Evolutionary conservation across 208 protist species (phyloP), one percentile per base, ranked within the genome.

Genomic region (Phytomonas serpens): DNA sequence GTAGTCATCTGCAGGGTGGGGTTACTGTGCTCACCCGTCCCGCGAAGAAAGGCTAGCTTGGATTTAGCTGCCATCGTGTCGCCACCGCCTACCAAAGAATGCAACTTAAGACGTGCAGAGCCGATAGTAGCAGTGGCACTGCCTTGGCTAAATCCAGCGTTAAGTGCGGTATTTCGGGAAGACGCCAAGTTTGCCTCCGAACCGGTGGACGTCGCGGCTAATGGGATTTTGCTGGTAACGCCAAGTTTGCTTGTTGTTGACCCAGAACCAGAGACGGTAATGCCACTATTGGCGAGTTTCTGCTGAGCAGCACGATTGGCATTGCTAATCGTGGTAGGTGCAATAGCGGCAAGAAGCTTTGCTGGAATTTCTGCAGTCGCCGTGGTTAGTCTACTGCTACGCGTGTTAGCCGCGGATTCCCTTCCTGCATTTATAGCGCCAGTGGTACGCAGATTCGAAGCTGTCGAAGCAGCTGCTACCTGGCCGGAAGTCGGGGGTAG

Each of bases 281-380:
- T 27, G 2, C 16, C 47, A 6, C 19, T 27, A 57, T 57, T 57
- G 0, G 47, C 47, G 47, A 57, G 47, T 27, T 57, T 57, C 19
- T 57, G 47, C 47, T 57, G 47, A 57, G 47, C 47, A 57, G 19
- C 47, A 57, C 47, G 47, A 19, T 57, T 57, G 47, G 47, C 47
- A 27, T 57, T 57, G 47, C 47, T 57, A 19, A 27, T 57, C 19
- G 47, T 57, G 47, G 47, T 57, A 19, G 47, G 47, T 9, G 47
- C 47, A 27, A 57, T 57, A 27, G 47, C 47, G 19, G 47, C 47
- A 19, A 57, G 47, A 57, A 57, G 47, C 47, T 57, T 57, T 57
- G 47, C 47, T 27, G 47, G 47, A 19, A 57, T 57, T 9, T 57
- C 47, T 27, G 47, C 47, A 57, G 47, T 27, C 47, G 19, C 47